Conservation (phyloP, 2,329 filamentous ascomycete species). For the Sporothrix inflata region DNA sequence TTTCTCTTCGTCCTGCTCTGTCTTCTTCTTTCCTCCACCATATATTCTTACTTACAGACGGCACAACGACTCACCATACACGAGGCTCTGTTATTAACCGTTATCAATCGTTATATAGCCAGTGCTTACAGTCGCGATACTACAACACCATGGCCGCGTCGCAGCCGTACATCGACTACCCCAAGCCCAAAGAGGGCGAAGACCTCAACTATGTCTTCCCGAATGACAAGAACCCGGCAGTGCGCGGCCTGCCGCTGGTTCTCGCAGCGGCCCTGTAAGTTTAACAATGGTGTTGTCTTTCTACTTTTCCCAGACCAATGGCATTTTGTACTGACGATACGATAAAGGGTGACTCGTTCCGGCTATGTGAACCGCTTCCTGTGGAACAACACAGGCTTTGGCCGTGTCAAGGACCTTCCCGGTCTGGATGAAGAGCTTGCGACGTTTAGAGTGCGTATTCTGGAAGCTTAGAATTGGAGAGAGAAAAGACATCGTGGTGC, state of each 20-base stretch:
- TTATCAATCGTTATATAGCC: too few relatives aligned
- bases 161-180: slow-evolving; percentile 48
- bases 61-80: neutral
- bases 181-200: slow-evolving; percentile 46
- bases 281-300: too few relatives aligned
- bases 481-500: neutral
- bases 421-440: slow-evolving; percentile 50
- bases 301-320: neutral
- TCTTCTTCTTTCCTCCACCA: neutral
- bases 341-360: slow-evolving; percentile 60
- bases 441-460: slow-evolving; percentile 51
- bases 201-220: slow-evolving; percentile 39
- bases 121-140: neutral
- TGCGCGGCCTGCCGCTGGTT: slow-evolving; percentile 67
- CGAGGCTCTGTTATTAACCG: neutral
- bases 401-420: slow-evolving; percentile 50
- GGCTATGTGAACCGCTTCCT: slow-evolving; percentile 64
- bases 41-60: neutral
- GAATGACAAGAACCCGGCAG: slow-evolving; percentile 66
- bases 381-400: slow-evolving; percentile 70
- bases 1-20: neutral
- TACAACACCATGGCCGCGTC: slow-evolving; percentile 27
- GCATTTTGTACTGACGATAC: neutral
- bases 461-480: neutral
- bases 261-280: slow-evolving; percentile 49